Percentiles rank a stretch among this genome's conserved stretches.
Conservation (phyloP, 768 basidiomycete genomes). For the Asterophora parasitica region DNA sequence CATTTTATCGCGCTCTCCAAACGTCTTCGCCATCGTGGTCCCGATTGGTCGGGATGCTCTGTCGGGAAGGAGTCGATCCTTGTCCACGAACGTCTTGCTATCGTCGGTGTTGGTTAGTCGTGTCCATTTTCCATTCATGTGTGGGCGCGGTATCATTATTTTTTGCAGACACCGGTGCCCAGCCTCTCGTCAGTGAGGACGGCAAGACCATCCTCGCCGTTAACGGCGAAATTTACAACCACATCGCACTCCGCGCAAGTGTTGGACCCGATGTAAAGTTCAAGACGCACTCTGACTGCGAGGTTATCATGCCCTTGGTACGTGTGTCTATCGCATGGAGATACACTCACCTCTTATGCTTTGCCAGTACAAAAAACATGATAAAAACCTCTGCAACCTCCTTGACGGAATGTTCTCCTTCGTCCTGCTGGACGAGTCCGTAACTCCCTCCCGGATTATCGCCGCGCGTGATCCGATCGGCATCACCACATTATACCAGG, state of each 20-base stretch:
- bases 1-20: conserved; percentile 83
- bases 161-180: conserved; percentile 84
- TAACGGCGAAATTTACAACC: conserved; percentile 99
- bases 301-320: conserved; percentile 92
- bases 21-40: conserved; percentile 88
- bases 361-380: conserved; percentile 77
- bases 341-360: not conserved
- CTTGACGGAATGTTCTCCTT: conserved; percentile 99
- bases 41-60: conserved; percentile 97
- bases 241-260: conserved; percentile 68
- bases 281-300: conserved; percentile 98
- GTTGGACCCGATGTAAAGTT: conserved; percentile 68
- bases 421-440: conserved; percentile 90
- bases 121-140: conserved; percentile 2
- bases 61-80: conserved; percentile 79
- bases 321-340: conserved; percentile 15
- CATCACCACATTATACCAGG: conserved; percentile 98
- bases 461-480: conserved; percentile 97
- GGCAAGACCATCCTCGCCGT: conserved; percentile 82
- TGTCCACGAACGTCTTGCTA: conserved; percentile 93
- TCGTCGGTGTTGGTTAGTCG: conserved; percentile 91
- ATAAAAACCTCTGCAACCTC: conserved; percentile 64
- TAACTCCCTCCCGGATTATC: conserved; percentile 83
- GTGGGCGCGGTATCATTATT: not conserved
- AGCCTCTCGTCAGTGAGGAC: conserved; percentile 86